Evolutionary conservation across 139 green algal species (phyloP).

Genomic region (Haematococcus lacustris): DNA sequence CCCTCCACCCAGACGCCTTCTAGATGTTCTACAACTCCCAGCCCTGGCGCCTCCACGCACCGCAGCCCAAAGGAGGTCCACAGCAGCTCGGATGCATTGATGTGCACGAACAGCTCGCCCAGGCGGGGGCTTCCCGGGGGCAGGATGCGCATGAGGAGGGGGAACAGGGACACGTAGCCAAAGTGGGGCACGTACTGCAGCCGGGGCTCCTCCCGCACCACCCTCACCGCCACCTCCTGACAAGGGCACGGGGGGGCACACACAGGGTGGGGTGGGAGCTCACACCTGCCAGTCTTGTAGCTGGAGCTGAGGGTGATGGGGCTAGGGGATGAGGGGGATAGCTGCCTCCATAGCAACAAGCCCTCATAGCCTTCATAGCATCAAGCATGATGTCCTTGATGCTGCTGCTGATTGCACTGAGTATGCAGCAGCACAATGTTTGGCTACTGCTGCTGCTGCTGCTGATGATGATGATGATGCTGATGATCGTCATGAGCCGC

Average conservation of each 20-base stretch:
- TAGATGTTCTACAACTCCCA: too few species aligned
- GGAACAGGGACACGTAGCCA: slow-evolving; percentile 90
- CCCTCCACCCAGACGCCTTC: too few species aligned
- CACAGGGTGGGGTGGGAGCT: background rate
- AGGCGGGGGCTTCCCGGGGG: slow-evolving; percentile 44
- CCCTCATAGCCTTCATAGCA: too few species aligned
- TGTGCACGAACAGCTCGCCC: slow-evolving; percentile 42
- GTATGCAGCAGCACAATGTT: too few species aligned
- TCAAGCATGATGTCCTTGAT: too few species aligned
- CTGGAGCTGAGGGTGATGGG: background rate
- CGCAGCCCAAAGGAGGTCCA: slow-evolving; percentile 77
- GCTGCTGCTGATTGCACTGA: too few species aligned
- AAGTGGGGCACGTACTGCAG: slow-evolving; percentile 68
- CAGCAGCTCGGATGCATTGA: slow-evolving; percentile 49
- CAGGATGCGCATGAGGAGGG: slow-evolving; percentile 80
- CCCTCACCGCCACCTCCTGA: background rate
- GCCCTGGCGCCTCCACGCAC: too few species aligned
- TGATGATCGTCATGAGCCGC: too few species aligned
- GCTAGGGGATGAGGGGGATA: background rate
- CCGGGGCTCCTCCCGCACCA: slow-evolving; percentile 14
- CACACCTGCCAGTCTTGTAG: background rate
- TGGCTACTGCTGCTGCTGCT: background rate
- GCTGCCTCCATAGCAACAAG: background rate
- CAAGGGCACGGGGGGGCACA: too few species aligned
- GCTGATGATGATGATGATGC: too few species aligned